Percentiles rank a stretch among this genome's conserved stretches.
These are phyloP conservation scores for Prunus kanzakura DNA, from an alignment of 306 rosid species.

Conservation along the genomic window DNA sequence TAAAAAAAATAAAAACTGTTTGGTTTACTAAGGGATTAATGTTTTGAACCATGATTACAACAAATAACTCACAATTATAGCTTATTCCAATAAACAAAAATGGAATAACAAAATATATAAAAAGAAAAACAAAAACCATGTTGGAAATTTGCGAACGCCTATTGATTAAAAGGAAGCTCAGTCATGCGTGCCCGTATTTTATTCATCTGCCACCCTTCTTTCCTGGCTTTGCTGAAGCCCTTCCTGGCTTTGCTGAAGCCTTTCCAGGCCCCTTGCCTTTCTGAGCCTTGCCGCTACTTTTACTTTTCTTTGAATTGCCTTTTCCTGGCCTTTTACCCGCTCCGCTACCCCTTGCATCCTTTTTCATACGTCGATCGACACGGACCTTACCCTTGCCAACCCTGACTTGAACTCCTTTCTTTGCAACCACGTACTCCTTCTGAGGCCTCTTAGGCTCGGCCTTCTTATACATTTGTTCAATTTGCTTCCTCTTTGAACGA, in stretches of 20 bases:
- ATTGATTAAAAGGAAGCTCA: neutral
- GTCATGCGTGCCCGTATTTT: conserved; percentile 18
- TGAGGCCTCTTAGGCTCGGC: conserved; percentile 69
- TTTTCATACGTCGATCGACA: conserved; percentile 87
- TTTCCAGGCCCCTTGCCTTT: conserved; percentile 58
- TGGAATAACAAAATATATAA: neutral
- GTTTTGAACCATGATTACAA: neutral
- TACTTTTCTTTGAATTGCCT: conserved; percentile 34
- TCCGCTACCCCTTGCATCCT: conserved; percentile 59
- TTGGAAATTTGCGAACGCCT: neutral
- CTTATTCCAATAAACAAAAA: neutral
- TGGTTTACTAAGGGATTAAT: neutral
- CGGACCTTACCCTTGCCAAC: conserved; percentile 71
- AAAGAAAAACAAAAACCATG: neutral
- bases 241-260: conserved; percentile 32
- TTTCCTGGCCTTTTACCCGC: conserved; percentile 39
- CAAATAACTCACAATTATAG: neutral
- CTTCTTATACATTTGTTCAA: conserved; percentile 68
- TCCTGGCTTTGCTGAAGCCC: conserved; percentile 41
- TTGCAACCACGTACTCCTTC: conserved; percentile 91
- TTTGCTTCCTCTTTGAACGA: conserved; percentile 82
- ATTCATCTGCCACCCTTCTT: conserved; percentile 38
- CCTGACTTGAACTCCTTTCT: conserved; percentile 91
- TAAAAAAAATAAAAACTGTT: neutral
- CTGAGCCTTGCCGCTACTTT: conserved; percentile 29